Percentiles rank a stretch among this genome's conserved stretches.
Conservation (phyloP, 257 asterid species). For the Fraxinus cuspidata region DNA sequence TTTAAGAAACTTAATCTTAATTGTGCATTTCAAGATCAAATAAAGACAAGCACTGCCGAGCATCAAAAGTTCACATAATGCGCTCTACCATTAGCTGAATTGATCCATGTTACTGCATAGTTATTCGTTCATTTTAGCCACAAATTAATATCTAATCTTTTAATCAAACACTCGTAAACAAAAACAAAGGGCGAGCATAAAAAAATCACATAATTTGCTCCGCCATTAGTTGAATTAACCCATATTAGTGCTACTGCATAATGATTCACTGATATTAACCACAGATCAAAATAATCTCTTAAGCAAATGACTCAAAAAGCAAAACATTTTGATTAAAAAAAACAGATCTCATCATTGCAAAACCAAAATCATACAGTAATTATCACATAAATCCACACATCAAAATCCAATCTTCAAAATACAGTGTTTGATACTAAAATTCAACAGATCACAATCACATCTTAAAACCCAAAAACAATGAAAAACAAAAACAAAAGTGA, state of each 20-base stretch:
- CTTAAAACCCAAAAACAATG: neutral
- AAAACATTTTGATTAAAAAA: neutral
- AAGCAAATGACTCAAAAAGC: no score
- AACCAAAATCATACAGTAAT: neutral
- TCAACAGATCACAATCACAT: neutral
- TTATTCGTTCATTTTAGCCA: neutral
- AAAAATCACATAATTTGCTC: no score
- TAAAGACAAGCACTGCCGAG: neutral
- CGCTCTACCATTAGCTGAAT: neutral
- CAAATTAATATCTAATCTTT: slow-evolving; percentile 16
- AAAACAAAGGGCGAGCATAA: no score
- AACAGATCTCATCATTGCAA: neutral
- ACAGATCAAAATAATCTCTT: no score
- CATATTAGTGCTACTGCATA: no score
- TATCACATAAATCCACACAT: neutral
- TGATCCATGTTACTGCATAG: neutral
- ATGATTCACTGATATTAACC: no score
- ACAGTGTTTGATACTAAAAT: neutral
- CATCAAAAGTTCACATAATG: neutral
- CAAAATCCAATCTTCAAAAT: neutral
- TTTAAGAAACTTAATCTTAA: no score
- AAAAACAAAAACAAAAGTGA: neutral
- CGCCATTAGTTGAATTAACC: no score
- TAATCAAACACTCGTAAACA: neutral
- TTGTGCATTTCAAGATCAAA: neutral